phyloP scores from a whole-genome alignment of 1,284 basidiomycete species.

The Fomitopsis palustris region DNA sequence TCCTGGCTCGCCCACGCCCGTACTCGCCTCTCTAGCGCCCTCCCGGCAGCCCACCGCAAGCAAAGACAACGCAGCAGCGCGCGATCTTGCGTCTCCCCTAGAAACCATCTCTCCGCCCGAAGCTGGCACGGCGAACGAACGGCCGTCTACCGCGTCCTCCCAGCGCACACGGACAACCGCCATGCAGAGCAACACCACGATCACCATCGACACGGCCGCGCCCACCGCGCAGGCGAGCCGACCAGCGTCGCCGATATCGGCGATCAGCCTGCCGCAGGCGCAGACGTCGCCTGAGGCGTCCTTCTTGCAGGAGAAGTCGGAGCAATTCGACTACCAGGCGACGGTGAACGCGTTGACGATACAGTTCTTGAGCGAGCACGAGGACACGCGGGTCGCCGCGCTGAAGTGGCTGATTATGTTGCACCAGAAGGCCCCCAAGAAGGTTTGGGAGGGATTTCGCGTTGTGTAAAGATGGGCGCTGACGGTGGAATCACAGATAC shows the following conservation, averaged over 20 bases:
- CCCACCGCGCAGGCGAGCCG: slow-evolving; percentile 25
- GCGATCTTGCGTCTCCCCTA: slow-evolving; percentile 39
- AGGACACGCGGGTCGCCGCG: slow-evolving; percentile 93
- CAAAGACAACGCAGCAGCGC: slow-evolving; percentile 29
- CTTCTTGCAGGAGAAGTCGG: slow-evolving; percentile 44
- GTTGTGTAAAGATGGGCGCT: not conserved
- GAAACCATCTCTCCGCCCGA: slow-evolving; percentile 10
- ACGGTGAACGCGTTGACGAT: slow-evolving; percentile 92
- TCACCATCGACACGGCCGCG: slow-evolving; percentile 5
- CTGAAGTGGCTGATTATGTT: slow-evolving; percentile 99
- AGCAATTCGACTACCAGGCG: slow-evolving; percentile 88
- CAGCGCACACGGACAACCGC: slow-evolving; percentile 29
- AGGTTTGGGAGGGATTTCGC: slow-evolving; percentile 43
- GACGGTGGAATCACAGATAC: slow-evolving; percentile 51
- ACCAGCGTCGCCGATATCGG: slow-evolving; percentile 32
- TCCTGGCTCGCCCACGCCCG: slow-evolving; percentile 51
- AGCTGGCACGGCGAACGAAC: slow-evolving; percentile 9
- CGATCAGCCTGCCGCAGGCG: slow-evolving; percentile 26
- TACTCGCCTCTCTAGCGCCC: slow-evolving; percentile 32
- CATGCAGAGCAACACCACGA: slow-evolving; percentile 13
- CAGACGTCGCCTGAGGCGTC: slow-evolving; percentile 35
- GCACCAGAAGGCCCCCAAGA: slow-evolving; percentile 95
- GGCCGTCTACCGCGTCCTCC: slow-evolving; percentile 12
- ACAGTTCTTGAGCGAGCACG: slow-evolving; percentile 94
- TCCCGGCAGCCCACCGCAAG: slow-evolving; percentile 44